These are phyloP conservation scores for Guadua angustifolia DNA, from an alignment of 176 grass and related monocot genomes.

Conservation along the genomic window DNA sequence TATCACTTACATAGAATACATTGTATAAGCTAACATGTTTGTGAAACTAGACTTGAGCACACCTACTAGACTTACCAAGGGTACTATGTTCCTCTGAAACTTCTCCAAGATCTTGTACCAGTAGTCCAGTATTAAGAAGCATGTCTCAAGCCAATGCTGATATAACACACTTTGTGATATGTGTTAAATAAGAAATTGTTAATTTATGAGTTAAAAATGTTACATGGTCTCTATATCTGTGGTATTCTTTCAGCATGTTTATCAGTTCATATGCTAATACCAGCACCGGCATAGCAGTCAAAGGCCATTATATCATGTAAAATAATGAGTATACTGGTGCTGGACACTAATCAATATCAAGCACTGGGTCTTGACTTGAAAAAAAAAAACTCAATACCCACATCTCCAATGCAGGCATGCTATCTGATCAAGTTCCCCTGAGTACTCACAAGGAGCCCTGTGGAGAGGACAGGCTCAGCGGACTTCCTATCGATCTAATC, in stretches of 20 bases:
- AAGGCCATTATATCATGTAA: no score
- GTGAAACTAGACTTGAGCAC: neutral
- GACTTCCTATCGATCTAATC: neutral
- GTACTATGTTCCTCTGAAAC: neutral
- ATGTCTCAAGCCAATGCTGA: neutral
- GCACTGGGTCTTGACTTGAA: neutral
- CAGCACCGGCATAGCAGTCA: no score
- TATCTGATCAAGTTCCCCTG: neutral
- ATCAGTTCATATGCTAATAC: no score
- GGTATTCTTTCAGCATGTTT: neutral
- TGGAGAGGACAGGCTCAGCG: neutral
- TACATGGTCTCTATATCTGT: neutral
- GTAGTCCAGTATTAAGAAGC: neutral
- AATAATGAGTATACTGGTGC: neutral
- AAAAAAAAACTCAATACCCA: neutral
- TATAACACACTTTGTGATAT: neutral
- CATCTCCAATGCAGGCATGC: neutral
- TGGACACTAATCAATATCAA: neutral
- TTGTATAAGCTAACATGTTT: neutral
- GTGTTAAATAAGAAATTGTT: neutral
- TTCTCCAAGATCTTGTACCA: constrained; percentile 3
- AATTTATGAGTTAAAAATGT: neutral
- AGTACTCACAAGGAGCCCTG: neutral
- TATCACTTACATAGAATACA: neutral
- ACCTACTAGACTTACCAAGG: neutral